phyloP scores from a whole-genome alignment of 345 rosid genomes.

The Acer negundo region DNA sequence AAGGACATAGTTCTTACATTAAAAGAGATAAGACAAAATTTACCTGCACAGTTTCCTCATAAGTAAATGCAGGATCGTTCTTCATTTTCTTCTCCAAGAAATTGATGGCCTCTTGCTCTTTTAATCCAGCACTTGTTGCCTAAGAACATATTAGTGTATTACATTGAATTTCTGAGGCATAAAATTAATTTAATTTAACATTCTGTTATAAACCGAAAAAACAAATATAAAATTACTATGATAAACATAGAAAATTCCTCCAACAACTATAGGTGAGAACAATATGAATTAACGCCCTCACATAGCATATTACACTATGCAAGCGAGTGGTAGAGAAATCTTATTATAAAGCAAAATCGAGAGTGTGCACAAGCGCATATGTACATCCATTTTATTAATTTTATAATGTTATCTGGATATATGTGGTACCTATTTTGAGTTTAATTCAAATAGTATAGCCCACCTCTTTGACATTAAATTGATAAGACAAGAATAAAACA shows the following conservation, averaged over 20 bases:
- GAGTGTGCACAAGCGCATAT: not conserved
- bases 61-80: slow-evolving; percentile 82
- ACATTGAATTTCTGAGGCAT: not conserved
- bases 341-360: not conserved
- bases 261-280: no score
- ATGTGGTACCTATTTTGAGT: not conserved
- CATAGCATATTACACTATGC: not conserved
- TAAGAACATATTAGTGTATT: slow-evolving; percentile 28
- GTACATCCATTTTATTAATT: not conserved
- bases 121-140: slow-evolving; percentile 98
- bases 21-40: slow-evolving; percentile 5
- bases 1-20: not conserved
- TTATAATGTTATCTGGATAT: not conserved
- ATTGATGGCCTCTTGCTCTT: slow-evolving; percentile 98
- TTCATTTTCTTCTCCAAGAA: slow-evolving; percentile 99
- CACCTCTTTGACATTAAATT: not conserved
- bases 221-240: no score
- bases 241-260: not conserved
- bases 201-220: not conserved
- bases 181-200: slow-evolving; percentile 2
- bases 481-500: not conserved
- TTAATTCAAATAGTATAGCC: not conserved
- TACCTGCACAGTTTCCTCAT: slow-evolving; percentile 97
- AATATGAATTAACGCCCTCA: not conserved
- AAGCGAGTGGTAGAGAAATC: not conserved